These are phyloP conservation scores for Rhynchosporium agropyri DNA, from an alignment of 2,329 filamentous ascomycete genomes.

Conservation along the genomic window DNA sequence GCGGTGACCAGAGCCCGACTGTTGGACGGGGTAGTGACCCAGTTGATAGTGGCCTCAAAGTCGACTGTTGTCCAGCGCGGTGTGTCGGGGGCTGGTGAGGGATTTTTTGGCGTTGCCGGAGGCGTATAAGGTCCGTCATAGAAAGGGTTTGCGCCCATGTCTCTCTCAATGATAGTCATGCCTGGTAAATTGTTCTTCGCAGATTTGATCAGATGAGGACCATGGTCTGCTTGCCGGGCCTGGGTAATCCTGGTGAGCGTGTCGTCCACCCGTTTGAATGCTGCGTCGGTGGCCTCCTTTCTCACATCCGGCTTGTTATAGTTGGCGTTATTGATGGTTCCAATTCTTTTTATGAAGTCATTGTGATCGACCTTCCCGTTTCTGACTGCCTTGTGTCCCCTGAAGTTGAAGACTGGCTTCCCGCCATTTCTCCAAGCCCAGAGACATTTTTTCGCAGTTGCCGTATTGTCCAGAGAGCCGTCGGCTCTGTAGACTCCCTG, in stretches of 20 bases:
- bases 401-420: neutral
- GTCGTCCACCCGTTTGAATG: neutral
- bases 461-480: neutral
- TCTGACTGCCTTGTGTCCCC: neutral
- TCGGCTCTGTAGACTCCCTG: neutral
- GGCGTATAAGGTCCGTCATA: neutral
- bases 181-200: neutral
- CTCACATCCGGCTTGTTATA: conserved; percentile 2
- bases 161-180: neutral
- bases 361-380: neutral
- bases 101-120: neutral
- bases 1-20: neutral
- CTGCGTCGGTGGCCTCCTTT: neutral
- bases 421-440: conserved; percentile 1
- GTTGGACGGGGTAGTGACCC: neutral
- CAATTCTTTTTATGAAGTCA: neutral
- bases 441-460: neutral
- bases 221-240: neutral
- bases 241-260: neutral
- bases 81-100: neutral
- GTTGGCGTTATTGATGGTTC: neutral
- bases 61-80: neutral
- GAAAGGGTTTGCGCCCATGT: neutral
- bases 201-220: neutral
- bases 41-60: neutral